Conservation (phyloP, 2,329 filamentous ascomycete genomes). For the Ampelomyces quisqualis region DNA sequence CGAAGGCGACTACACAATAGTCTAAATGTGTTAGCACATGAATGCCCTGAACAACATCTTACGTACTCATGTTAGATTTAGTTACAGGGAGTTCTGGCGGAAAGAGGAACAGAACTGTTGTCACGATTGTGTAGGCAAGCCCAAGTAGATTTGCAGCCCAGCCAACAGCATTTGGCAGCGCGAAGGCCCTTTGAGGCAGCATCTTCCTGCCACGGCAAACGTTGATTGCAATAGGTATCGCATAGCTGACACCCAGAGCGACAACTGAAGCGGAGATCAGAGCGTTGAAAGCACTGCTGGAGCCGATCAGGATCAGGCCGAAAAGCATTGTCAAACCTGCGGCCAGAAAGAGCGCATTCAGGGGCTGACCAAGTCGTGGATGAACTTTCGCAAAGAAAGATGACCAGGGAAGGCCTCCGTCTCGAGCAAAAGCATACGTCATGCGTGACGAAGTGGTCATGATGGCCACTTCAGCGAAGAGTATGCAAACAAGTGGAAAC, state of each 20-base stretch:
- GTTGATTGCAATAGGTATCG: constrained; percentile 71
- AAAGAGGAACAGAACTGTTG: constrained; percentile 73
- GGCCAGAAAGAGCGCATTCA: constrained; percentile 66
- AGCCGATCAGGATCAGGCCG: constrained; percentile 69
- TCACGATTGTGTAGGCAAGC: constrained; percentile 66
- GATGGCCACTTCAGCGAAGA: constrained; percentile 64
- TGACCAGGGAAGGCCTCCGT: constrained; percentile 66
- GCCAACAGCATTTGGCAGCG: constrained; percentile 55
- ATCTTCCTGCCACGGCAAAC: constrained; percentile 64
- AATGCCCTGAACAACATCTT: background rate
- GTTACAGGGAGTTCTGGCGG: constrained; percentile 67
- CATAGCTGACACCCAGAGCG: constrained; percentile 70
- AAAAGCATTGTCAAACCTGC: constrained; percentile 64
- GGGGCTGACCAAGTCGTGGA: constrained; percentile 60
- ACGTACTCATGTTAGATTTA: constrained; percentile 67
- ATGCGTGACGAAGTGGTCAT: constrained; percentile 68
- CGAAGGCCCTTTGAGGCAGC: constrained; percentile 62
- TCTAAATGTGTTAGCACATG: constrained; percentile 30
- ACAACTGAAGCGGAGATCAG: constrained; percentile 72
- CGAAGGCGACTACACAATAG: constrained; percentile 59
- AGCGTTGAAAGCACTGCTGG: constrained; percentile 67
- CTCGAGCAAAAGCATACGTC: constrained; percentile 67
- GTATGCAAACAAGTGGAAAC: constrained; percentile 64
- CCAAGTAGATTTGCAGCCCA: constrained; percentile 64
- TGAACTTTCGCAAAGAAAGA: constrained; percentile 63